Conservation (phyloP, 768 basidiomycete species). For the Dentipellis fragilis region DNA sequence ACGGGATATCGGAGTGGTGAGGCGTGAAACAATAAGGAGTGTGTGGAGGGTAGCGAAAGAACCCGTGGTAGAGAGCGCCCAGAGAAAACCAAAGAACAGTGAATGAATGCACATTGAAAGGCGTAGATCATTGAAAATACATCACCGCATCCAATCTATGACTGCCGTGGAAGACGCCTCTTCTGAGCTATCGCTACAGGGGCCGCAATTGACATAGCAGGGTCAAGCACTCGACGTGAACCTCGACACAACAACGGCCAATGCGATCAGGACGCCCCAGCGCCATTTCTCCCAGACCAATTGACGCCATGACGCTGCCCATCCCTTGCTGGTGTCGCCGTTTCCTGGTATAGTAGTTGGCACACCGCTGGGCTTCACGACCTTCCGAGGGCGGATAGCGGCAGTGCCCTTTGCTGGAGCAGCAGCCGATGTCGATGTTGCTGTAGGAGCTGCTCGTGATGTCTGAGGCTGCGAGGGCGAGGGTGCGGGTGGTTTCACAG, state of each 20-base stretch:
- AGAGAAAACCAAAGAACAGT: slow-evolving; percentile 8
- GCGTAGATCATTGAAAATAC: slow-evolving; percentile 8
- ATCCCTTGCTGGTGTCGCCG: slow-evolving; percentile 28
- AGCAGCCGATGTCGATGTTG: slow-evolving; percentile 18
- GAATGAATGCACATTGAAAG: slow-evolving; percentile 7
- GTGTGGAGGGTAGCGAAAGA: not conserved
- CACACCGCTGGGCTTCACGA: not conserved
- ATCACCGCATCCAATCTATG: not conserved
- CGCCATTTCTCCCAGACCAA: slow-evolving; percentile 79
- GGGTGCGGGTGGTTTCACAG: slow-evolving; percentile 19
- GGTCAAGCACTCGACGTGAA: slow-evolving; percentile 39
- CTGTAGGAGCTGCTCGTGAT: not conserved
- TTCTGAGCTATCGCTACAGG: not conserved
- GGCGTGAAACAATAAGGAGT: slow-evolving; percentile 1
- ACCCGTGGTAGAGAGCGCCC: not conserved
- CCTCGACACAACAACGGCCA: slow-evolving; percentile 71
- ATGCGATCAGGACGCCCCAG: slow-evolving; percentile 67
- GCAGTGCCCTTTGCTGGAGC: slow-evolving; percentile 3
- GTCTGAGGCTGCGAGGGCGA: slow-evolving; percentile 11
- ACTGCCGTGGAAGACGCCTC: not conserved
- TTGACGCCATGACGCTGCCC: slow-evolving; percentile 53
- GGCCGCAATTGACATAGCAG: not conserved
- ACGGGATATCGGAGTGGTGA: slow-evolving; percentile 3
- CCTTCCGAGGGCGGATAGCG: slow-evolving; percentile 10
- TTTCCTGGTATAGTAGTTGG: slow-evolving; percentile 12